Base-by-base conservation (phyloP, 306 rosid genomes). In the Cicer judaicum region DNA sequence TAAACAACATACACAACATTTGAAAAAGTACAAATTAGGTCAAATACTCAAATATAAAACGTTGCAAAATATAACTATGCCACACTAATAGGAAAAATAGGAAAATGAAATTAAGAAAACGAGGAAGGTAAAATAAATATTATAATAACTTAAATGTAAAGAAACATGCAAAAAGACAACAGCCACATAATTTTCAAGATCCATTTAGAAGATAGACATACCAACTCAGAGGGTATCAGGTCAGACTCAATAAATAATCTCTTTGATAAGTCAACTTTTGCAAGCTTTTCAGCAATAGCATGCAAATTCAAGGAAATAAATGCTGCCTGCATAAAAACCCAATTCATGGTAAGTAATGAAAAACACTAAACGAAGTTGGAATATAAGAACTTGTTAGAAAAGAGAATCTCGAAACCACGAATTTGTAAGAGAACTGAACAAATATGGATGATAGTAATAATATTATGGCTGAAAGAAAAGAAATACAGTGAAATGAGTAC, bases 161-260 rank as follows among this genome's bases (percentile, higher is more conserved):
- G 70, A 62, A n/a, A 46, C 54, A 70, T 68, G 43, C 52, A 38
- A 24, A 80, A 43, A 74, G 61, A 63, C 21, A 44, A 63, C 18
- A 47, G 69, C 65, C n/a, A 52, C 53, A 70, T 47, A 42, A 50
- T 8, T 73, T 70, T 78, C 5, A 72, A 44, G 54, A 67, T 53
- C 44, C 54, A 48, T 72, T 16, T 12, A 7, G 80, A 80, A 75
- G 69, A 47, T 18, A 76, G 68, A 82, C 92, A 53, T 89, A 93
- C 98, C 96, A 88, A 82, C 70, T 88, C 90, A n/a, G 81, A 64
- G 12, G 92, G 89, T 48, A 91, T 76, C 63, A 89, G 79, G 76
- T 89, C 96, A 56, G 87, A 19, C 80, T 93, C 98, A 21, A 93
- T 80, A 72, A 89, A 91, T 69, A 93, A 88, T 87, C 93, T 93